A percentile compares a stretch with the other conserved stretches of the same genome.
These are phyloP conservation scores for Hydnum rufescens DNA, from an alignment of 768 basidiomycete genomes.

Conservation along the genomic window DNA sequence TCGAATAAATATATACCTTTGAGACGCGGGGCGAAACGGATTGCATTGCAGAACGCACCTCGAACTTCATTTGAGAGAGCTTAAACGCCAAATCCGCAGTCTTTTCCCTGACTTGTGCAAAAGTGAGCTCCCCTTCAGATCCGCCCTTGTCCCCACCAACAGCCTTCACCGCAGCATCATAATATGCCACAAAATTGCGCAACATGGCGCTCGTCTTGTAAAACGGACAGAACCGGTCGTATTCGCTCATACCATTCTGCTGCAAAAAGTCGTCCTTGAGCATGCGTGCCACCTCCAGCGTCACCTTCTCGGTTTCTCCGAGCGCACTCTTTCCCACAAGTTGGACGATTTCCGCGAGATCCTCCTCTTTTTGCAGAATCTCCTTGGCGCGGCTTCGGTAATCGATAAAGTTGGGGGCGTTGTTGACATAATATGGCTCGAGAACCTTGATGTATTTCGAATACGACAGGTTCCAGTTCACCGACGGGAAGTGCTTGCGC, in stretches of 20 bases:
- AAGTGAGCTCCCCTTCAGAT: constrained; percentile 25
- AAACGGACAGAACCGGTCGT: constrained; percentile 94
- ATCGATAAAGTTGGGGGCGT: constrained; percentile 81
- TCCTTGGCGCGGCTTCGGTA: constrained; percentile 84
- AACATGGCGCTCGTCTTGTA: constrained; percentile 98
- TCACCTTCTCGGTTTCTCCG: constrained; percentile 95
- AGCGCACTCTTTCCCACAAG: constrained; percentile 97
- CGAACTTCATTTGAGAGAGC: constrained; percentile 98
- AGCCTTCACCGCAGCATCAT: constrained; percentile 73
- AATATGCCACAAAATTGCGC: constrained; percentile 83
- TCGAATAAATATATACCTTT: not conserved
- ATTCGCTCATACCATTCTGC: constrained; percentile 97
- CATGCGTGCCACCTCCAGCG: constrained; percentile 90
- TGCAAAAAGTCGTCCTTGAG: constrained; percentile 95
- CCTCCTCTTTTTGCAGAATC: constrained; percentile 96
- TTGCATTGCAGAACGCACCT: constrained; percentile 51
- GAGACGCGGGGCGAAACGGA: constrained; percentile 1
- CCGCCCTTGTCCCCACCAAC: constrained; percentile 56
- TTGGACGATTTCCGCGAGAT: constrained; percentile 96
- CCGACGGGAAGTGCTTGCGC: constrained; percentile 98
- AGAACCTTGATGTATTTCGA: constrained; percentile 95
- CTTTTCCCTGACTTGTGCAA: constrained; percentile 70
- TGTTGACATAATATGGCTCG: constrained; percentile 74
- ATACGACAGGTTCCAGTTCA: constrained; percentile 99
- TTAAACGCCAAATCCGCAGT: constrained; percentile 83